phyloP scores from a whole-genome alignment of 768 basidiomycete species.

The Nidularia sp. region DNA sequence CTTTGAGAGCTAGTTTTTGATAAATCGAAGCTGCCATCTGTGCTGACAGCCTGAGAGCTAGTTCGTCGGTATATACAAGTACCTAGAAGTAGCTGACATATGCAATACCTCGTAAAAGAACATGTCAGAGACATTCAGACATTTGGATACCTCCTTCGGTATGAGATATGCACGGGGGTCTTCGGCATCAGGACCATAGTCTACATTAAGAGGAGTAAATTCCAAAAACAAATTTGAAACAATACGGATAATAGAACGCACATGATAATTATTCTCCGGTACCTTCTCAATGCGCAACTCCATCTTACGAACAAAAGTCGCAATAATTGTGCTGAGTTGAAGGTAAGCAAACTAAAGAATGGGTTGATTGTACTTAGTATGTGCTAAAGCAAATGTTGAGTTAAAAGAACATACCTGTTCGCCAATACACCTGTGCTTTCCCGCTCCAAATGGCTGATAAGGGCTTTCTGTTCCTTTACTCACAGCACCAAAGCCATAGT shows the following conservation, averaged over 20 bases:
- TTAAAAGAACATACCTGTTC: slow-evolving; percentile 64
- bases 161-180: slow-evolving; percentile 28
- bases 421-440: slow-evolving; percentile 92
- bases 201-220: slow-evolving; percentile 30
- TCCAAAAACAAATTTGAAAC: neutral
- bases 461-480: slow-evolving; percentile 95
- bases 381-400: slow-evolving; percentile 1
- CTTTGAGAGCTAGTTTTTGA: too few relatives aligned
- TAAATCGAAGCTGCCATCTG: too few relatives aligned
- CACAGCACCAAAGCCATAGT: slow-evolving; percentile 94
- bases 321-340: slow-evolving; percentile 82
- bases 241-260: slow-evolving; percentile 32
- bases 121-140: slow-evolving; percentile 2
- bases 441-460: slow-evolving; percentile 97
- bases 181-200: slow-evolving; percentile 94
- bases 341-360: slow-evolving; percentile 81
- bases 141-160: neutral
- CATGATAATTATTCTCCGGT: slow-evolving; percentile 88
- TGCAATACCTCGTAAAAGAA: too few relatives aligned
- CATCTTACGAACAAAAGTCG: slow-evolving; percentile 71
- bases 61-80: too few relatives aligned
- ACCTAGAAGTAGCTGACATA: too few relatives aligned
- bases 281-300: slow-evolving; percentile 72
- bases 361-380: neutral
- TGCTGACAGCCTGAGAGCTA: too few relatives aligned